Percentiles rank a stretch among this genome's conserved stretches.
phyloP scores from a whole-genome alignment of 768 basidiomycete genomes.

The Pulveroboletus sp. region DNA sequence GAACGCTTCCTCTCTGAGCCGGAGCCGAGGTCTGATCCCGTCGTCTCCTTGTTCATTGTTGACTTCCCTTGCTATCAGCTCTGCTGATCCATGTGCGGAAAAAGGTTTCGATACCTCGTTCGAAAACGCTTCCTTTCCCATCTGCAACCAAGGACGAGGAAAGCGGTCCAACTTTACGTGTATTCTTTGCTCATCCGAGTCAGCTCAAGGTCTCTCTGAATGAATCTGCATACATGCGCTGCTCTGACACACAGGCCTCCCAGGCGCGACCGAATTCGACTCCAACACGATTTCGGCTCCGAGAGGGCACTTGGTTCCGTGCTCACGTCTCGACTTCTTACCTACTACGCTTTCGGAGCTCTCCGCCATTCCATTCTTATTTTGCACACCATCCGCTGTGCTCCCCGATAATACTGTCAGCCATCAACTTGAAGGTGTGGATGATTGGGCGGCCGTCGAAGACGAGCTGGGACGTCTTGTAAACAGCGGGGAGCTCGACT shows the following conservation, averaged over 20 bases:
- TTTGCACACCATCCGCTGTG: slow-evolving; percentile 19
- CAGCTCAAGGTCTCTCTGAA: slow-evolving; percentile 16
- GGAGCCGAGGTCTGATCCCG: slow-evolving; percentile 16
- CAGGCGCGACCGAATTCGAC: slow-evolving; percentile 6
- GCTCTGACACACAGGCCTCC: slow-evolving; percentile 15
- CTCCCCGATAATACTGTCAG: background rate
- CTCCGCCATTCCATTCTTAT: slow-evolving; percentile 32
- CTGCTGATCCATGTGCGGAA: background rate
- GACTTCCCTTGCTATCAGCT: slow-evolving; percentile 13
- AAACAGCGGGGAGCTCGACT: slow-evolving; percentile 21
- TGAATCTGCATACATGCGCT: slow-evolving; percentile 16
- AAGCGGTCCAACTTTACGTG: slow-evolving; percentile 15
- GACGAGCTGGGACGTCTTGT: slow-evolving; percentile 19
- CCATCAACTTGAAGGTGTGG: background rate
- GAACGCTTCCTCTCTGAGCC: background rate
- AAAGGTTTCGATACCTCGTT: background rate
- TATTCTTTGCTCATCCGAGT: slow-evolving; percentile 16
- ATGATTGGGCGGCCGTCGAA: slow-evolving; percentile 20
- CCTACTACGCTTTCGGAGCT: slow-evolving; percentile 19
- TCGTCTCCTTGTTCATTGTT: slow-evolving; percentile 3
- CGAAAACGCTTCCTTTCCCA: background rate
- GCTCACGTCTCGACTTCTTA: slow-evolving; percentile 10
- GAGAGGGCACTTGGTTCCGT: background rate
- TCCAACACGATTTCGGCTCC: background rate
- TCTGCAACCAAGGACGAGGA: slow-evolving; percentile 20